Percentiles rank a stretch among this genome's conserved stretches.
These are phyloP conservation scores for Micractinium sp. DNA, from an alignment of 139 green algal genomes.

Conservation along the genomic window DNA sequence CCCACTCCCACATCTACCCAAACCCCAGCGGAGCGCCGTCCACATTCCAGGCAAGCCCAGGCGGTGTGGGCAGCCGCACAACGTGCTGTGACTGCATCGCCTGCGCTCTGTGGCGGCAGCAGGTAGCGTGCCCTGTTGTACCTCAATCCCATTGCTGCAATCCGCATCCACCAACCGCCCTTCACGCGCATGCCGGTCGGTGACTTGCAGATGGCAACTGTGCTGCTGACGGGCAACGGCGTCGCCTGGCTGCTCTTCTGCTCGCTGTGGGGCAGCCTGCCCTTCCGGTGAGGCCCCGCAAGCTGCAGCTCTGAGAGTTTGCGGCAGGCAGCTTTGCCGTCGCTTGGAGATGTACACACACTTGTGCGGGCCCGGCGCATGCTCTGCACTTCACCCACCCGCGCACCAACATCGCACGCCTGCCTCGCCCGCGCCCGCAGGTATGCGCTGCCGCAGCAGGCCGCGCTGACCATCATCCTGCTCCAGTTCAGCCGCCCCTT, in stretches of 20 bases:
- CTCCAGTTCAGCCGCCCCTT: slow-evolving; percentile 4
- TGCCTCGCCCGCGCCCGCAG: background rate
- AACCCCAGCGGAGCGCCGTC: background rate
- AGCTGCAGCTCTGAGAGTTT: too few relatives aligned
- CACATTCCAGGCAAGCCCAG: background rate
- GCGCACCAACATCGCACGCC: too few relatives aligned
- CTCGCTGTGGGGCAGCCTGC: slow-evolving; percentile 17
- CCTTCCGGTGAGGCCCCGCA: background rate
- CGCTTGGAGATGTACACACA: too few relatives aligned
- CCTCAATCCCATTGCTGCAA: too few relatives aligned
- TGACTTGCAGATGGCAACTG: background rate
- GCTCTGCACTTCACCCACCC: too few relatives aligned
- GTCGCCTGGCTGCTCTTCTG: slow-evolving; percentile 22
- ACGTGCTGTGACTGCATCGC: too few relatives aligned
- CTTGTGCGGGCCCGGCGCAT: too few relatives aligned
- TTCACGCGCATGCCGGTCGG: too few relatives aligned
- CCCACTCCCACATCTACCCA: background rate
- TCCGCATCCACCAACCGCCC: too few relatives aligned
- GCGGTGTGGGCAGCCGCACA: too few relatives aligned
- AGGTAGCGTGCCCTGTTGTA: background rate
- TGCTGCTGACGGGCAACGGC: slow-evolving; percentile 20
- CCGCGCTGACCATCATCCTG: slow-evolving; percentile 1
- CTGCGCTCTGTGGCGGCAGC: background rate
- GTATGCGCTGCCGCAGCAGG: background rate
- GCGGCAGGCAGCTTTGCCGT: too few relatives aligned